Percentiles rank a stretch among this genome's conserved stretches.
Evolutionary conservation across 78 protist species (phyloP).

Genomic region (Dictyostelium citrinum): DNA sequence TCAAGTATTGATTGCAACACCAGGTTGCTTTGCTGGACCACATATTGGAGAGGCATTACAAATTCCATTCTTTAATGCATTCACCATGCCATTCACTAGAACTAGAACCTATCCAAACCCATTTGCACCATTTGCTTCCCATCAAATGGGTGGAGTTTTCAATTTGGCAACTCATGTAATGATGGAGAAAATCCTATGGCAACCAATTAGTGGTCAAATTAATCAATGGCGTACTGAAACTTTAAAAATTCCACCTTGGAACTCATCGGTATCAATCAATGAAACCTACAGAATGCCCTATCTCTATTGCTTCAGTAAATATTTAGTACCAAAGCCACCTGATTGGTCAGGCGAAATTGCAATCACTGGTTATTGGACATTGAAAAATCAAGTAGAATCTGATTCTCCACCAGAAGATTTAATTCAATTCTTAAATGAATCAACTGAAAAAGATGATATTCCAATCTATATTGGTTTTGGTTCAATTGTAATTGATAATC

Average conservation of each 20-base stretch:
- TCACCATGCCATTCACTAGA: conserved; percentile 70
- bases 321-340: conserved; percentile 65
- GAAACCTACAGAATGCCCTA: conserved; percentile 67
- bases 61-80: conserved; percentile 64
- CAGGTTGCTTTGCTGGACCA: conserved; percentile 81
- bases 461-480: conserved; percentile 84
- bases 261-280: conserved; percentile 22
- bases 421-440: not conserved
- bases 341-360: conserved; percentile 75
- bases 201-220: conserved; percentile 58
- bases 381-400: not conserved
- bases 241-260: conserved; percentile 46
- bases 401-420: not conserved
- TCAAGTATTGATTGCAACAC: conserved; percentile 72
- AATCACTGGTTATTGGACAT: conserved; percentile 70
- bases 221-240: conserved; percentile 45
- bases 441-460: not conserved
- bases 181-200: conserved; percentile 73
- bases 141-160: conserved; percentile 64
- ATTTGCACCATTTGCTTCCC: conserved; percentile 65
- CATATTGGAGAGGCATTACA: conserved; percentile 77
- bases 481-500: conserved; percentile 68
- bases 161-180: conserved; percentile 70
- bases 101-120: conserved; percentile 74
- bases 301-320: conserved; percentile 66